phyloP scores from a whole-genome alignment of 805 yeast genomes.

The Lipomyces mesembrius region DNA sequence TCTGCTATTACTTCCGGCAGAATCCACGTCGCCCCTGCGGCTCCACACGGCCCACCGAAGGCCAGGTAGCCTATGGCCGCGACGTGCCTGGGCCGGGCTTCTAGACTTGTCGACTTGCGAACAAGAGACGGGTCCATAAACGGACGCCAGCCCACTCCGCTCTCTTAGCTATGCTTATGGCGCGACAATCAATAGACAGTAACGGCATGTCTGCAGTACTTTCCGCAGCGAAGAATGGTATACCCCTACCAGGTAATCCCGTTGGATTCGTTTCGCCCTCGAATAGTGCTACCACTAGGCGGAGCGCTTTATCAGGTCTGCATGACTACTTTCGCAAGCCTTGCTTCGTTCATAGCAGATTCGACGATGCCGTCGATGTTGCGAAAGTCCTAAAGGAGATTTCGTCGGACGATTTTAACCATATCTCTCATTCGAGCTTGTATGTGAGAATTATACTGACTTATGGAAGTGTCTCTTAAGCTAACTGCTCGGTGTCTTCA shows the following conservation, averaged over 20 bases:
- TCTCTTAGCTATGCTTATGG: background rate
- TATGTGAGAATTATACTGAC: conserved; percentile 7
- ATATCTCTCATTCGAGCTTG: conserved; percentile 33
- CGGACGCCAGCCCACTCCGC: background rate
- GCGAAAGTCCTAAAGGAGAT: conserved; percentile 25
- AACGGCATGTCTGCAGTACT: background rate
- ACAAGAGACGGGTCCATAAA: background rate
- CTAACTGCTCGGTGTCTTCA: background rate
- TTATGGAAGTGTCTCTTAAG: background rate
- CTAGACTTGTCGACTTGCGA: too few species aligned
- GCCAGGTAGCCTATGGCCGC: too few species aligned
- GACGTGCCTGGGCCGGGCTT: too few species aligned
- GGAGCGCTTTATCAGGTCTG: conserved; percentile 12
- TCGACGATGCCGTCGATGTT: conserved; percentile 36
- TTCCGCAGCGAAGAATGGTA: background rate
- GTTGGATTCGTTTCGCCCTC: background rate
- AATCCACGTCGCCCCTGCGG: background rate
- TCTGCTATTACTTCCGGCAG: too few species aligned
- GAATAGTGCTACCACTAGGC: background rate
- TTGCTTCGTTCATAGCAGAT: conserved; percentile 34
- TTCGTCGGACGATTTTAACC: conserved; percentile 22
- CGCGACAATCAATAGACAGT: background rate
- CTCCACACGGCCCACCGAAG: background rate
- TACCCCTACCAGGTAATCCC: background rate
- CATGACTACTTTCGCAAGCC: conserved; percentile 30